phyloP scores from a whole-genome alignment of 306 rosid species.

The Fragaria vesca region DNA sequence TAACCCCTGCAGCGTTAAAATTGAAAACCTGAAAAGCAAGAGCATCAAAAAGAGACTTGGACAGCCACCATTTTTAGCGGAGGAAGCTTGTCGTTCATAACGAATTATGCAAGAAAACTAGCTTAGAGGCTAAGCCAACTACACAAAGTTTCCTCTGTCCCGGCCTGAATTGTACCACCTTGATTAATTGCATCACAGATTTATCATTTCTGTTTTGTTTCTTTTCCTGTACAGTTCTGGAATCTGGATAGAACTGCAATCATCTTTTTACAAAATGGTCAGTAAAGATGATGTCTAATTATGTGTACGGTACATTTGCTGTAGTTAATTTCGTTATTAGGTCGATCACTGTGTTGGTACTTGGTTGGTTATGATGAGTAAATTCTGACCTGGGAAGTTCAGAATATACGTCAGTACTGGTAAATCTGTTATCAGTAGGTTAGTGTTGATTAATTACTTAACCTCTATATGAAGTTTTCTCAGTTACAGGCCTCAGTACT shows the following conservation, averaged over 20 bases:
- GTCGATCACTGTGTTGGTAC: not conserved
- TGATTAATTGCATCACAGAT: not conserved
- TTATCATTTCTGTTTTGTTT: not conserved
- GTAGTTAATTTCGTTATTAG: not conserved
- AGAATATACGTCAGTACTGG: not conserved
- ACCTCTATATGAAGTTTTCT: too few relatives aligned
- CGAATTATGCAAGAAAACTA: too few relatives aligned
- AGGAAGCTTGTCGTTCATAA: slow-evolving; percentile 16
- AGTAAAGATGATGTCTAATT: not conserved
- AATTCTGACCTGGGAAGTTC: not conserved
- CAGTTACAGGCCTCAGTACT: too few relatives aligned
- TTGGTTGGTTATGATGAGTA: not conserved
- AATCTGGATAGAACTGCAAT: not conserved
- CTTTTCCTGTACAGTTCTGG: not conserved
- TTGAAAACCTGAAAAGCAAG: not conserved
- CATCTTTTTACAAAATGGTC: not conserved
- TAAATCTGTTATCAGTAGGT: not conserved
- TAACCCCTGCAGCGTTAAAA: slow-evolving; percentile 9
- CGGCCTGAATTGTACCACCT: not conserved
- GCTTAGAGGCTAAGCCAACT: not conserved
- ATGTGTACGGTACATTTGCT: not conserved
- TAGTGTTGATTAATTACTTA: not conserved
- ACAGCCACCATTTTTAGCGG: slow-evolving; percentile 32
- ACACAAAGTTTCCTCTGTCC: slow-evolving; percentile 11
- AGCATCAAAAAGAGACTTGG: not conserved